These are phyloP conservation scores for Phoenix dactylifera DNA, from an alignment of 176 grass and related monocot species.

Conservation along the genomic window DNA sequence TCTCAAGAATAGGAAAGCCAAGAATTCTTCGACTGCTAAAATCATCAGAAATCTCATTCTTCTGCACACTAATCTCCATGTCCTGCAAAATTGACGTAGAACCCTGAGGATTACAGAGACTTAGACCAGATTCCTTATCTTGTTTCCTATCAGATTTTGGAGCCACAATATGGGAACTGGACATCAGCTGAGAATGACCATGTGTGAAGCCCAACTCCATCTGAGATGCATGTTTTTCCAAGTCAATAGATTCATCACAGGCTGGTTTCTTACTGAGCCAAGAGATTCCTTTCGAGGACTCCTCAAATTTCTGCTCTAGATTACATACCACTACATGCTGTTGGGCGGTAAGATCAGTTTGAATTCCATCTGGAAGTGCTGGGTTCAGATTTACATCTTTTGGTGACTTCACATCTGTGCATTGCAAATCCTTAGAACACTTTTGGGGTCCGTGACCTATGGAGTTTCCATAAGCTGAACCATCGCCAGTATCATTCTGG, in stretches of 20 bases:
- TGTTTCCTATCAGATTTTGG: not conserved
- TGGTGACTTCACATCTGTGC: slow-evolving; percentile 15
- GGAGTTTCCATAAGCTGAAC: slow-evolving; percentile 4
- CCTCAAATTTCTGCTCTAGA: slow-evolving; percentile 19
- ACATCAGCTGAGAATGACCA: slow-evolving; percentile 7
- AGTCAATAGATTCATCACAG: slow-evolving; percentile 22
- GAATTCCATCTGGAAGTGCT: slow-evolving; percentile 32
- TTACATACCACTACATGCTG: slow-evolving; percentile 10
- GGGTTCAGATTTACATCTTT: slow-evolving; percentile 68
- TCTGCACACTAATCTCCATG: slow-evolving; percentile 7
- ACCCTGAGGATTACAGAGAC: not conserved
- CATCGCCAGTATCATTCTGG: slow-evolving; percentile 10
- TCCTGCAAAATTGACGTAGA: too few relatives aligned
- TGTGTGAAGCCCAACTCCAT: slow-evolving; percentile 9
- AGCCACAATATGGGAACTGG: slow-evolving; percentile 11
- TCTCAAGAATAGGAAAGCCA: slow-evolving; percentile 13
- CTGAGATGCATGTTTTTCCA: slow-evolving; percentile 34
- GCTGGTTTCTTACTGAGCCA: slow-evolving; percentile 43
- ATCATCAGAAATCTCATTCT: slow-evolving; percentile 16
- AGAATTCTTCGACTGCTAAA: slow-evolving; percentile 8
- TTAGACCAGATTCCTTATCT: not conserved
- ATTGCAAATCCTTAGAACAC: slow-evolving; percentile 31
- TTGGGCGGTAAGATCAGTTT: slow-evolving; percentile 21
- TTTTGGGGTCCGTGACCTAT: slow-evolving; percentile 3
- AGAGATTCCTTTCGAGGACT: slow-evolving; percentile 18